A percentile compares a stretch with the other conserved stretches of the same genome.
These are phyloP conservation scores for Salvia hispanica DNA, from an alignment of 257 asterid genomes.

Conservation along the genomic window DNA sequence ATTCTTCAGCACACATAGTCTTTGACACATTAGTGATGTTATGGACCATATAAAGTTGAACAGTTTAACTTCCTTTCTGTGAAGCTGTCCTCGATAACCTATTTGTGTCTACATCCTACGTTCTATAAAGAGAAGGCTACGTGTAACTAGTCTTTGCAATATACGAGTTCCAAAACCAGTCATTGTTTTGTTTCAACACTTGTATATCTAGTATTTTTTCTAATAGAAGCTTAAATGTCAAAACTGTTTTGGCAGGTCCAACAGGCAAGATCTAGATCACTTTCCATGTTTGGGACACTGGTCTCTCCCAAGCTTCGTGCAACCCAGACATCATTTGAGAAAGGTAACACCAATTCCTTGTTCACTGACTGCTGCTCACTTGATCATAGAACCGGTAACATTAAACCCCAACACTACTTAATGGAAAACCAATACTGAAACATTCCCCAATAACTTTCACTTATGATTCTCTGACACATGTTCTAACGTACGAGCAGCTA, in stretches of 20 bases:
- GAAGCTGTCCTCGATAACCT: neutral
- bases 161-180: neutral
- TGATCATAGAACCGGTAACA: neutral
- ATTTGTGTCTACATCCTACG: neutral
- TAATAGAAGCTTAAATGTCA: neutral
- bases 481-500: slow-evolving; percentile 58
- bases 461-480: neutral
- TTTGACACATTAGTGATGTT: too few relatives aligned
- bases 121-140: neutral
- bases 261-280: slow-evolving; percentile 60
- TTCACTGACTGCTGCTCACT: neutral
- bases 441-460: neutral
- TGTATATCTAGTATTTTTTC: neutral
- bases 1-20: too few relatives aligned
- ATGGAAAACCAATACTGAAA: neutral
- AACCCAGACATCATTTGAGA: slow-evolving; percentile 85
- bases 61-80: slow-evolving; percentile 8
- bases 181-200: slow-evolving; percentile 3
- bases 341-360: slow-evolving; percentile 49
- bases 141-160: neutral
- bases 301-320: slow-evolving; percentile 95
- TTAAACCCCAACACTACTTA: neutral
- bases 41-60: neutral
- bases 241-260: slow-evolving; percentile 49
- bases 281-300: slow-evolving; percentile 80